Base-by-base conservation (phyloP, 2,329 filamentous ascomycete genomes). In the Dryadomyces sulphureus region DNA sequence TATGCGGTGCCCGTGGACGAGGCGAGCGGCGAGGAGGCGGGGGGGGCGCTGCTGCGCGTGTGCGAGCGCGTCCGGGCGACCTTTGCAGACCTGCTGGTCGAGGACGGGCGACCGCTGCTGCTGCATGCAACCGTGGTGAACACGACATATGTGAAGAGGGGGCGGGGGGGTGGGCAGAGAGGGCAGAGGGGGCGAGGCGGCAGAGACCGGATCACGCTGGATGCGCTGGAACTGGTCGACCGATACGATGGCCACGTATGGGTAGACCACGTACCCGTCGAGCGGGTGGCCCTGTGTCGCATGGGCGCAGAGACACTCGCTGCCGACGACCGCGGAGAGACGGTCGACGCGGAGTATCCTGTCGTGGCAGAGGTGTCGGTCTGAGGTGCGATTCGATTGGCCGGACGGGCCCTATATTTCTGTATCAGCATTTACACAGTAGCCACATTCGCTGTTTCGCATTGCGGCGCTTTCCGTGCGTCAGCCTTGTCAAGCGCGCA, bases 111-210 rank as follows among this genome's bases (percentile, higher is more conserved):
- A 46, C 73, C 77, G 7, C 60, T 95, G 50, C 71, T 84, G 19
- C 63, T 95, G 44, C 90, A 95, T 58, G 87, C 85, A 17, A 95
- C 90, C 0, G 65, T 95, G 4, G 64, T 92, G 43, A 94, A 95
- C 60, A 93, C 88, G 0, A 75, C 88, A 14, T 93, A 94, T 58
- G 77, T 78, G 38, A 75, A 70, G 56, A 61, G 60, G 5, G 41
- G 54, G 43, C 49, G 47, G 40, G 53, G 43, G 27, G 41, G 51
- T 41, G 54, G 50, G 43, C 56, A 54, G 35, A 25, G 42, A 52
- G 50, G 34, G 43, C 52, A 46, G 52, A 56, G 48, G 41, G 57
- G 42, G 45, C 52, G 39, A 50, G 56, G 44, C 47, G 52, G 45
- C 52, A 49, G 48, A 50, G 50, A 48, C 52, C 56, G 56, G 54